A percentile compares a stretch with the other conserved stretches of the same genome.
phyloP scores from a whole-genome alignment of 345 rosid genomes.

The Eucalyptus tenuipes region DNA sequence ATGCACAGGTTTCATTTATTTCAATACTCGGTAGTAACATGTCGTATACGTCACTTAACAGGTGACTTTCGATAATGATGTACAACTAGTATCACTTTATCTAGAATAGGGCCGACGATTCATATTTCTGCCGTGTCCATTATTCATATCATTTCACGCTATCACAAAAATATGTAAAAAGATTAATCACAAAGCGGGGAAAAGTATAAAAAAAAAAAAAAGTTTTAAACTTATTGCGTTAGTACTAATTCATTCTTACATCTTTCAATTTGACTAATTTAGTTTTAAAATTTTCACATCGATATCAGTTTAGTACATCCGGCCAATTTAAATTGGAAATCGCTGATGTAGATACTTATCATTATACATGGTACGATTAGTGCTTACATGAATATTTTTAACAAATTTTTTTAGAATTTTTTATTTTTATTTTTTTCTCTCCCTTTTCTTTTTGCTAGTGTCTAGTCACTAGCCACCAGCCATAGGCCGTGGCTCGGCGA shows the following conservation, averaged over 20 bases:
- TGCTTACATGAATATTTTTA: too few species aligned
- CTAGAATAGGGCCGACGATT: background rate
- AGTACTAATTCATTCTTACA: too few species aligned
- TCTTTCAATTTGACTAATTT: background rate
- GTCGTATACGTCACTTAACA: background rate
- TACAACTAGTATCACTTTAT: background rate
- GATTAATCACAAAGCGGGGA: background rate
- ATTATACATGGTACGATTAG: rapidly evolving
- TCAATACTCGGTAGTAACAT: background rate
- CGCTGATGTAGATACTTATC: too few species aligned
- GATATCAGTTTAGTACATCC: rapidly evolving
- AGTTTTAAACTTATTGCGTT: rapidly evolving
- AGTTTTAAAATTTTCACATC: background rate
- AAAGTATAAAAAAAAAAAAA: too few species aligned
- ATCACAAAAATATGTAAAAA: background rate
- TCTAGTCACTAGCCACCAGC: too few species aligned
- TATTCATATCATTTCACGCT: background rate
- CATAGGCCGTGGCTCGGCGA: rapidly evolving
- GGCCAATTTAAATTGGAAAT: background rate
- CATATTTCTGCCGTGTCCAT: rapidly evolving
- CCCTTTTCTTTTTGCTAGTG: too few species aligned
- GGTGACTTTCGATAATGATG: background rate
- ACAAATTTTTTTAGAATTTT: too few species aligned
- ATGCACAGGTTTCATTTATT: background rate
- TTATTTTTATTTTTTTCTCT: too few species aligned